Base-by-base conservation (phyloP, 108 stramenopile genomes). In the Seminavis robusta region DNA sequence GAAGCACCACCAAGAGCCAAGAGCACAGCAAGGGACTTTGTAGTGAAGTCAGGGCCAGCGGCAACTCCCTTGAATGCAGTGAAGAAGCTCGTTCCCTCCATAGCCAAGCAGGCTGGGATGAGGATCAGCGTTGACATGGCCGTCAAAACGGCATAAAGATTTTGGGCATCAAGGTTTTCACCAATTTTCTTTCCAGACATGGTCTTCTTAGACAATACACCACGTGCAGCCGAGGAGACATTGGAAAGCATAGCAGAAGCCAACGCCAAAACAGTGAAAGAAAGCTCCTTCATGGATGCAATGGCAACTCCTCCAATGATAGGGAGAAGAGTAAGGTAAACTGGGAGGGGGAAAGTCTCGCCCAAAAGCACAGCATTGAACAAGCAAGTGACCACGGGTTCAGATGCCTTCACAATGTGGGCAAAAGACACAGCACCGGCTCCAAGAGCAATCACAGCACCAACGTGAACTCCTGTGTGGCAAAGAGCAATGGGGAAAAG, bases 401-500 rank as follows among this genome's bases (percentile, higher is more conserved):
- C 98, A 33, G 95, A 94, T 17, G 98, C 98, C 83, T 98, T 98
- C 64, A 98, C 96, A 75, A 98, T 97, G 88, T 98, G 98, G n/a
- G 98, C 96, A 67, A 98, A 98, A 50, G 94, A 95, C 23, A 97
- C 98, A 45, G 98, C 95, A 28, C 96, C 98, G 26, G 98, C 96
- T 34, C 95, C 95, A 10, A 98, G 83, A 44, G 95, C 95, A 38
- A 98, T 83, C 41, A 98, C 96, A 9, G 98, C 96, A 27, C 94
- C 94, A 13, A 97, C 87, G 74, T 97, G 96, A 1, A 95, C 95
- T 21, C 95, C 94, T 29, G 95, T 95, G 78, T 98, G 98, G 79
- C 95, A 94, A 16, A 95, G 64, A 8, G 96, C 96, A 50, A 97
- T 92, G 41, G 96, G 95, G 43, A 97, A 55, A 24, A 98, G 79